Evolutionary conservation across 208 protist species (phyloP).

Genomic region (Spongospora subterranea): DNA sequence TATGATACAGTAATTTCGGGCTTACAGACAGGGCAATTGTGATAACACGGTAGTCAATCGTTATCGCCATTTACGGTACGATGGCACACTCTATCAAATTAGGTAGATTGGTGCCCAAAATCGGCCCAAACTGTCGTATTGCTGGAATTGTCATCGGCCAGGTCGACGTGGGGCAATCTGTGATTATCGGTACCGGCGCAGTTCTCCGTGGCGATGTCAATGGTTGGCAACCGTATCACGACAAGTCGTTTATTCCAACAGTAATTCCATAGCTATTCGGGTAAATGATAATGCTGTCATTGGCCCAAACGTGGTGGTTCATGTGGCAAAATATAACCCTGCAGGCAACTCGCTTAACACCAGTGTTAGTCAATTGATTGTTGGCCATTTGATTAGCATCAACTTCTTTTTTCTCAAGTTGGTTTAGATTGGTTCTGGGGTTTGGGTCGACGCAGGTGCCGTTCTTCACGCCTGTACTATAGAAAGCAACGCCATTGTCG

Average conservation of each 20-base stretch:
- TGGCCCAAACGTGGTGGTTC: not conserved
- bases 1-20: too few species aligned
- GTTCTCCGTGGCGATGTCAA: conserved; percentile 41
- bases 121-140: not conserved
- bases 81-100: too few species aligned
- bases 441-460: not conserved
- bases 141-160: conserved; percentile 11
- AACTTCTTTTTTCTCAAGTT: not conserved
- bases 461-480: conserved; percentile 16
- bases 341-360: conserved; percentile 3
- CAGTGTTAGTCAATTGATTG: not conserved
- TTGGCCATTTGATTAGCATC: not conserved
- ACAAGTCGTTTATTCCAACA: not conserved
- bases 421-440: not conserved
- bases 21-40: too few species aligned
- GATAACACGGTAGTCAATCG: too few species aligned
- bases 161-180: not conserved
- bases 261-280: not conserved
- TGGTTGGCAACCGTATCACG: not conserved
- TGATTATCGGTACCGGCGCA: not conserved
- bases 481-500: not conserved
- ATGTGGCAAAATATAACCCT: conserved; percentile 46
- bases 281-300: not conserved
- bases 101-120: too few species aligned
- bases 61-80: too few species aligned